Percentiles rank a stretch among this genome's conserved stretches.
These are phyloP conservation scores for Acanthamoeba royreba DNA, from an alignment of 208 protist species.

Conservation along the genomic window DNA sequence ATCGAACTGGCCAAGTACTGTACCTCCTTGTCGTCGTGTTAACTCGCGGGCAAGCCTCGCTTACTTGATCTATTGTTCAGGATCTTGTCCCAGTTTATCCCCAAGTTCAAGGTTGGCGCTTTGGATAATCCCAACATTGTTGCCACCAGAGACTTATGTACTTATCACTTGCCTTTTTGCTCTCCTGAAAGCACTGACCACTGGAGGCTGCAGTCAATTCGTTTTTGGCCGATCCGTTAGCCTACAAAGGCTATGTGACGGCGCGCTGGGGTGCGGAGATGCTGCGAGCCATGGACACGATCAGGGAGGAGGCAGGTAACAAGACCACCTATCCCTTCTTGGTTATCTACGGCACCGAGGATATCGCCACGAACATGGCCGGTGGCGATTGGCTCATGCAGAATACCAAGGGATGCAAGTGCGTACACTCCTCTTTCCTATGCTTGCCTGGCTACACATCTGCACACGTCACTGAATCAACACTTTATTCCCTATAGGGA, in stretches of 20 bases:
- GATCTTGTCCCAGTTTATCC: not conserved
- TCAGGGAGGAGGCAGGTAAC: not conserved
- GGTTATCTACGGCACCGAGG: not conserved
- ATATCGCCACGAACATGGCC: not conserved
- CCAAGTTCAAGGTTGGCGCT: not conserved
- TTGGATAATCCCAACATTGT: not conserved
- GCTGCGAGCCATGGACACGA: not conserved
- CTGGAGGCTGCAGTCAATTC: not conserved
- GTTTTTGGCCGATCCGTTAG: constrained; percentile 11
- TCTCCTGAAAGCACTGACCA: too few species aligned
- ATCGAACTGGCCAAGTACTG: not conserved
- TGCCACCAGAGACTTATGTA: not conserved
- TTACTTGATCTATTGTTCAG: not conserved
- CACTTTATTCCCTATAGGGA: too few species aligned
- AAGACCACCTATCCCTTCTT: constrained; percentile 26
- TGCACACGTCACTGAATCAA: too few species aligned
- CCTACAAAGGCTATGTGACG: not conserved
- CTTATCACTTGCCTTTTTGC: too few species aligned
- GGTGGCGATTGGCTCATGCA: not conserved
- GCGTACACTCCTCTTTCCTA: too few species aligned
- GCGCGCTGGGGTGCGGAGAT: not conserved
- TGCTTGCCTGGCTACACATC: too few species aligned
- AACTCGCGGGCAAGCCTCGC: too few species aligned
- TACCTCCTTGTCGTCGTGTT: too few species aligned
- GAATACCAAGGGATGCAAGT: not conserved